Conservation (phyloP, 306 rosid genomes). For the Benincasa hispida region DNA sequence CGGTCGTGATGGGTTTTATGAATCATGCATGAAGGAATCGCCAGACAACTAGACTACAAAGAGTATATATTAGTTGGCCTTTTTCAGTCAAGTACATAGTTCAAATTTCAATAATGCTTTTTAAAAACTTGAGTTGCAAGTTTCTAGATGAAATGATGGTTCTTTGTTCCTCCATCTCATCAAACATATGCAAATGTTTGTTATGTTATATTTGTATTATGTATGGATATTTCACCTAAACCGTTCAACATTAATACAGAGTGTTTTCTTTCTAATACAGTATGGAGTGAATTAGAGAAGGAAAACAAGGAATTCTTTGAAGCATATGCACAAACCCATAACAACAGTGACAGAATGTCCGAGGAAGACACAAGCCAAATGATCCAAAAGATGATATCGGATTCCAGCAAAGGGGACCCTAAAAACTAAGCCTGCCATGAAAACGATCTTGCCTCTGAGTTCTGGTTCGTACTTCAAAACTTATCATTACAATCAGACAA, state of each 20-base stretch:
- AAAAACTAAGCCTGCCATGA: slow-evolving; percentile 11
- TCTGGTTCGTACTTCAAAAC: background rate
- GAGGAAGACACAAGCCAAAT: slow-evolving; percentile 80
- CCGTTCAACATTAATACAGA: background rate
- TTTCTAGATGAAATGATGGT: background rate
- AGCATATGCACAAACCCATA: slow-evolving; percentile 48
- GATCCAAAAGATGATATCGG: slow-evolving; percentile 64
- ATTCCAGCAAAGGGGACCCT: slow-evolving; percentile 26
- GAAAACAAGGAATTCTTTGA: slow-evolving; percentile 84
- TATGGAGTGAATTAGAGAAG: slow-evolving; percentile 87
- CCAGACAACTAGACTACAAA: background rate
- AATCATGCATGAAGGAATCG: background rate
- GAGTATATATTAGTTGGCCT: background rate
- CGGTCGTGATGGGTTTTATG: too few species aligned
- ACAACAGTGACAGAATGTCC: slow-evolving; percentile 55
- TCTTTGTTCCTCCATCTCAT: background rate
- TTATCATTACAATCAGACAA: background rate
- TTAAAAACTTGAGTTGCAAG: background rate
- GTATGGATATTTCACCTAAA: background rate
- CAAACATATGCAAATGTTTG: background rate
- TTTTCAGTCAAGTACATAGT: background rate
- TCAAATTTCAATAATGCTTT: background rate
- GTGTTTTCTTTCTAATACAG: slow-evolving; percentile 18
- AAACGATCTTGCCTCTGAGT: slow-evolving; percentile 1
- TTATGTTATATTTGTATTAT: background rate